A percentile compares a stretch with the other conserved stretches of the same genome.
Conservation (phyloP, 352 stramenopile genomes). For the Phytopythium vexans region DNA sequence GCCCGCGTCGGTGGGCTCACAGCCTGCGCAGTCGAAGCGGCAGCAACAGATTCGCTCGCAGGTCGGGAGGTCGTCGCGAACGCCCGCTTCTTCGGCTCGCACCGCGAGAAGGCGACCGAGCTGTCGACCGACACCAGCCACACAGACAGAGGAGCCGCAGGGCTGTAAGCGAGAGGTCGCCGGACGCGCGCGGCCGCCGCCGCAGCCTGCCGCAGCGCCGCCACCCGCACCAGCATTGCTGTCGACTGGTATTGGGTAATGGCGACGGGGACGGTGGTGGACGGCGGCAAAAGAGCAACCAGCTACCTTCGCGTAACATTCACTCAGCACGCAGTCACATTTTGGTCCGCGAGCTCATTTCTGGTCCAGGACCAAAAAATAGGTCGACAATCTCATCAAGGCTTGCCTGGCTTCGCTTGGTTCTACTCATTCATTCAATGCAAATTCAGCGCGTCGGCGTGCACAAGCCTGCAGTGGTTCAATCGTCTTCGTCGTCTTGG, state of each 20-base stretch:
- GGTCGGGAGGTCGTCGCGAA: background rate
- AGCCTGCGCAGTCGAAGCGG: too few species aligned
- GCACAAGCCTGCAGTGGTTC: conserved; percentile 2
- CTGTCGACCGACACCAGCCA: background rate
- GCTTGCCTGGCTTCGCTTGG: too few species aligned
- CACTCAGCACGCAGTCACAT: background rate
- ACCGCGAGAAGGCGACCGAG: background rate
- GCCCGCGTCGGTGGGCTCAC: background rate
- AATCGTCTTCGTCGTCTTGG: conserved; percentile 28
- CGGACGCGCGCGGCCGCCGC: background rate
- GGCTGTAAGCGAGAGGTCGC: background rate
- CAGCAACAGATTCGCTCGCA: too few species aligned
- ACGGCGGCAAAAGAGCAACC: background rate
- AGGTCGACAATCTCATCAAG: too few species aligned
- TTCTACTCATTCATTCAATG: too few species aligned
- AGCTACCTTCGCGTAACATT: background rate
- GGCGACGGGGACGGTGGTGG: background rate
- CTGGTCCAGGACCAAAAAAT: too few species aligned
- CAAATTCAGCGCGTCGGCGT: too few species aligned
- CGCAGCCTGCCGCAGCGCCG: conserved; percentile 2
- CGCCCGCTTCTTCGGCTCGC: too few species aligned
- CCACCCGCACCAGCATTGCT: conserved; percentile 1
- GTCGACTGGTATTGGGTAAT: background rate
- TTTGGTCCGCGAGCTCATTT: too few species aligned
- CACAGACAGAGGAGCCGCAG: background rate